Base-by-base conservation (phyloP, 805 yeast genomes). In the Torulaspora microellipsoides region DNA sequence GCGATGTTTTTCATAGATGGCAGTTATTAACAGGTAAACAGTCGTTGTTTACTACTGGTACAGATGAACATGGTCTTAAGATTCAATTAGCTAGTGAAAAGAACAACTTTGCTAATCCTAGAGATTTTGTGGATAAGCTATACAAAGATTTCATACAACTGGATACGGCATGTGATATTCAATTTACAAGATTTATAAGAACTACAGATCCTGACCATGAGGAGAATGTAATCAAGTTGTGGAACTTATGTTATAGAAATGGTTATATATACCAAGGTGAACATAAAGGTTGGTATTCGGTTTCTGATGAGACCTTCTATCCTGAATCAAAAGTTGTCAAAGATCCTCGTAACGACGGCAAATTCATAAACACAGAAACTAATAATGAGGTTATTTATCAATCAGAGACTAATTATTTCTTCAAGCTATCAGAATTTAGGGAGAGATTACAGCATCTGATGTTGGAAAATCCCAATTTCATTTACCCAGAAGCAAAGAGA, bases 51-150 rank as follows among this genome's bases (percentile, higher is more conserved):
- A 77, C 86, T 6, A 93, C 98, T 0, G 99, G 99, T 0, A 90
- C 97, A 0, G 99, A 93, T 62, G 99, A 93, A 64, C 99, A 93
- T 62, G 99, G 99, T 0, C 67, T 89, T 42, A 93, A 93, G 68
- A 91, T 91, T 27, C 95, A 87, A 55, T 71, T 77, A n/a, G 97
- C 95, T 0, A 95, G 96, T 0, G 70, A 68, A 27, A 70, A 69
- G 45, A 73, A 71, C 6, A 71, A 72, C 0, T 59, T 63, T n/a
- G 66, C 67, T 1, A 41, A 47, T 29, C 87, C 96, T 1, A 74
- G 82, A 55, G 58, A 62, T 34, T 84, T 90, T 54, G 95, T 89
- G 15, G 95, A 91, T 59, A 65, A 65, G 11, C 74, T 87, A 2
- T 77, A 87, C 1, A 58, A 66, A 3, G 80, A 78, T 43, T 93